Percentiles rank a stretch among this genome's conserved stretches.
phyloP scores from a whole-genome alignment of 2,329 filamentous ascomycete genomes.

The Alternaria triticina region DNA sequence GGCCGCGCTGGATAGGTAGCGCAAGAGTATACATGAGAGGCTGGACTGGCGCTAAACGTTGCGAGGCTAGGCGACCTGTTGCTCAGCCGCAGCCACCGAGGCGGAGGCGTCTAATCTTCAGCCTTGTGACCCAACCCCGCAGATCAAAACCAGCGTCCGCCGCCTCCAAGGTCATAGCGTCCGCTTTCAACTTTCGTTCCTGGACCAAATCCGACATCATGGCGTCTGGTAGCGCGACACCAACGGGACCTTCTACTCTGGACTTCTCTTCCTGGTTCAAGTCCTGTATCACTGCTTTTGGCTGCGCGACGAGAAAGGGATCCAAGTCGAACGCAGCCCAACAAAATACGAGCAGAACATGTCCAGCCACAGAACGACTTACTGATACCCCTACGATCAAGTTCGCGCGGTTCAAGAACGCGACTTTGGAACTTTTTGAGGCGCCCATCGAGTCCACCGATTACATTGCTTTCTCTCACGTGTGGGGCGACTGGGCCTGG shows the following conservation, averaged over 20 bases:
- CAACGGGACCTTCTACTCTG: not conserved
- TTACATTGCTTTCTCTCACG: not conserved
- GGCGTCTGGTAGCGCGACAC: not conserved
- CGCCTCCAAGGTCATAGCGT: not conserved
- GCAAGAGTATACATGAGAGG: not conserved
- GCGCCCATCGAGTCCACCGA: rapidly evolving
- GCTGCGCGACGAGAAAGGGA: no score
- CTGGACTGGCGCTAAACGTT: not conserved
- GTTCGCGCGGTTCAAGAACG: not conserved
- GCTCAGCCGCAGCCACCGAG: not conserved
- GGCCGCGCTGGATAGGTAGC: rapidly evolving
- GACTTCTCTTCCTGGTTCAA: no score
- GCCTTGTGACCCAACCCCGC: not conserved
- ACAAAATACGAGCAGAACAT: not conserved
- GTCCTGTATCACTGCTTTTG: no score
- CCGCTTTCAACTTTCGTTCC: not conserved
- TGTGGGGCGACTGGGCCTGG: not conserved
- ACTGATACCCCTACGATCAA: not conserved
- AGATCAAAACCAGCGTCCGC: not conserved
- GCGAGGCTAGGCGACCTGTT: not conserved
- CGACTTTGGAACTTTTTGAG: not conserved
- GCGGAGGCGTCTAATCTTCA: not conserved
- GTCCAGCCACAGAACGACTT: not conserved
- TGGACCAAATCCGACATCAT: not conserved
- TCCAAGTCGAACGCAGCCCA: not conserved